Percentiles rank a stretch among this genome's conserved stretches.
Conservation (phyloP, 208 protist genomes). For the Acanthamoeba culbertsoni region DNA sequence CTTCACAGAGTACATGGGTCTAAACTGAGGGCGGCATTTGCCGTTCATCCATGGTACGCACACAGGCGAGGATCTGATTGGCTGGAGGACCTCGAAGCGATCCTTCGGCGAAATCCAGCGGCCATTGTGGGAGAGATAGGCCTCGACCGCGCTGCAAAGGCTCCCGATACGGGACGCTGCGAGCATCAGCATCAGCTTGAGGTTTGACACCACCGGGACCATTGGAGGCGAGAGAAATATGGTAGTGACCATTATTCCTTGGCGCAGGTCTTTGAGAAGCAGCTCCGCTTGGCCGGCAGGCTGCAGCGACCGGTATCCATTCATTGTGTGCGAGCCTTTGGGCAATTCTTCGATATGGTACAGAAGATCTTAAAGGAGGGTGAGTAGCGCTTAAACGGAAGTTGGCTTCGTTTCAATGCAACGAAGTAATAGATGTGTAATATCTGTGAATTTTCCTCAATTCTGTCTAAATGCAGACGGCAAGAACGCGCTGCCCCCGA, state of each 20-base stretch:
- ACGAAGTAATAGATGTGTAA: too few species aligned
- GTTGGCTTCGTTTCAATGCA: too few species aligned
- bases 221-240: too few species aligned
- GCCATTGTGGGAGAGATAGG: constrained; percentile 56
- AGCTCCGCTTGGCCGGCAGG: background rate
- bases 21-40: constrained; percentile 13
- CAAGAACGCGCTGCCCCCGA: background rate
- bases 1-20: background rate
- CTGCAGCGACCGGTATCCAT: constrained; percentile 38
- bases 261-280: constrained; percentile 20
- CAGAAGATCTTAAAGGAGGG: background rate
- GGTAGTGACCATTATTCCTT: too few species aligned
- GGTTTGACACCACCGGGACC: background rate
- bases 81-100: constrained; percentile 3
- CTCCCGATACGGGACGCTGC: constrained; percentile 45
- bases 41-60: constrained; percentile 33
- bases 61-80: background rate
- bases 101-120: background rate
- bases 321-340: constrained; percentile 57
- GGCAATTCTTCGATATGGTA: background rate
- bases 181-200: constrained; percentile 18
- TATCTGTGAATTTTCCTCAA: background rate
- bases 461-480: background rate
- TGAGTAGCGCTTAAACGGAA: background rate
- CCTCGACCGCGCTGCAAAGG: constrained; percentile 8